These are phyloP conservation scores for Tetrapisispora fleetii DNA, from an alignment of 805 yeast species.

Conservation along the genomic window DNA sequence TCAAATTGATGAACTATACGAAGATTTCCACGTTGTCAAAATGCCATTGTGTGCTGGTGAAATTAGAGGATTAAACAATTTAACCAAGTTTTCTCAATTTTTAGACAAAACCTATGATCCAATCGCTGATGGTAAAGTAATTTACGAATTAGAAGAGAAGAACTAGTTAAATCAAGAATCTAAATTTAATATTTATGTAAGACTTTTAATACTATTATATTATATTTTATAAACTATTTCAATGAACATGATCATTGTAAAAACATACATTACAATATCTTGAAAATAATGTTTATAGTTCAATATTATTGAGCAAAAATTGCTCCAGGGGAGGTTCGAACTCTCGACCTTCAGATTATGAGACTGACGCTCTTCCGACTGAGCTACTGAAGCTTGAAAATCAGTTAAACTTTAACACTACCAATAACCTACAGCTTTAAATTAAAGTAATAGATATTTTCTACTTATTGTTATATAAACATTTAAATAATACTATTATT, in stretches of 20 bases:
- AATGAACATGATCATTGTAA: no score
- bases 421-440: no score
- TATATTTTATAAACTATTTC: no score
- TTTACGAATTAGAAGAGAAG: conserved; percentile 30
- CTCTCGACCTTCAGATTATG: conserved; percentile 7
- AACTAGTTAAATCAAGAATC: conserved; percentile 3
- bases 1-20: conserved; percentile 92
- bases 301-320: conserved; percentile 7
- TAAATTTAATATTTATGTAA: neutral
- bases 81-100: conserved; percentile 74
- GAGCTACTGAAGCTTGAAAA: conserved; percentile 7
- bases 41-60: conserved; percentile 93
- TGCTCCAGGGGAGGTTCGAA: conserved; percentile 39
- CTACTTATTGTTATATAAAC: no score
- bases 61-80: conserved; percentile 83
- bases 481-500: no score
- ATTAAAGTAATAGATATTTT: no score
- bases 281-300: no score
- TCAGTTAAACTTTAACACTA: no score
- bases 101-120: conserved; percentile 72
- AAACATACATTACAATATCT: no score
- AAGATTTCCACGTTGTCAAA: conserved; percentile 92
- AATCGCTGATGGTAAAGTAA: conserved; percentile 36
- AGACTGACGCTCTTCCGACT: conserved; percentile 7
- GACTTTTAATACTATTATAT: neutral